These are phyloP conservation scores for Calonectria multiphialidica DNA, from an alignment of 2,329 filamentous ascomycete species.

Conservation along the genomic window DNA sequence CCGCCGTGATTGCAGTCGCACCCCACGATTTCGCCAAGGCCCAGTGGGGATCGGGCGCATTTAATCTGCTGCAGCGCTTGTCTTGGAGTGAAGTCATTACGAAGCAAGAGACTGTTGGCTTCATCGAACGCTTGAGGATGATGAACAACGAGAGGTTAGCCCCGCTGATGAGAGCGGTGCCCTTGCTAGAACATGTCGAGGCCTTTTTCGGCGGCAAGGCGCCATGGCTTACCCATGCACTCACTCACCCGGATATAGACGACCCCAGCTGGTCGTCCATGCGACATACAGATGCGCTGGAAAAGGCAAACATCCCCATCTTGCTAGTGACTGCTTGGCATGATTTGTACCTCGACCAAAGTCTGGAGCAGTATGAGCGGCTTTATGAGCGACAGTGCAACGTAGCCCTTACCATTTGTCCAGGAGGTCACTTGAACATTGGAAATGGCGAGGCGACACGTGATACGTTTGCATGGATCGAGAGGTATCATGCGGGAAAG, in stretches of 20 bases:
- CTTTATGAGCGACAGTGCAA: neutral
- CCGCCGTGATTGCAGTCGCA: neutral
- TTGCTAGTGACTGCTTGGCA: neutral
- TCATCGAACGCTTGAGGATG: neutral
- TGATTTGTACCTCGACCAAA: neutral
- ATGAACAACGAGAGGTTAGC: neutral
- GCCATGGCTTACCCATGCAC: neutral
- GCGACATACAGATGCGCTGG: neutral
- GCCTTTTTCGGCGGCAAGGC: neutral
- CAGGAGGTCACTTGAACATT: neutral
- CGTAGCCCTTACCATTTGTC: neutral
- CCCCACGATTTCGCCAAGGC: neutral
- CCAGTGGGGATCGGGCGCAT: neutral
- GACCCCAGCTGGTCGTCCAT: neutral
- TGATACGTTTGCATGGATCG: neutral
- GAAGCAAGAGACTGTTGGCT: neutral
- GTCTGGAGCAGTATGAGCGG: neutral
- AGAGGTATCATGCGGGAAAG: neutral
- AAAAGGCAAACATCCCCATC: neutral
- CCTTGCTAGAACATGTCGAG: neutral
- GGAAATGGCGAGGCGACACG: neutral
- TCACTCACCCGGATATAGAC: neutral
- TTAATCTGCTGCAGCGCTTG: neutral
- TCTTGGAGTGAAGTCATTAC: neutral
- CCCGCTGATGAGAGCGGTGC: neutral